phyloP scores from a whole-genome alignment of 176 grass and related monocot genomes.

The Oropetium thomaeum region DNA sequence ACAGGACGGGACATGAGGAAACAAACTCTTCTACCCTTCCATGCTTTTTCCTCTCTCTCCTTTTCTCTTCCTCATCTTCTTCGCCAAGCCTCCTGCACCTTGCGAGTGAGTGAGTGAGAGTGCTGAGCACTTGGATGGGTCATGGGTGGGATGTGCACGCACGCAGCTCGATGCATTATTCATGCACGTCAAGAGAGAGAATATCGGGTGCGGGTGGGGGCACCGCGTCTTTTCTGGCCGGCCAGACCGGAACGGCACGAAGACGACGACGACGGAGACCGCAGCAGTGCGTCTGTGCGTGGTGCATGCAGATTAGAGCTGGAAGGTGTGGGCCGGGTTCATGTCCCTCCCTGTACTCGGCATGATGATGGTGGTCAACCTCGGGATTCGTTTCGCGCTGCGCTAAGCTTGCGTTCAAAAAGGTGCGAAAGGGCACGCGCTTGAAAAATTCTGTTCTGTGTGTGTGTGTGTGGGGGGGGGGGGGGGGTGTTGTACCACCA shows the following conservation, averaged over 20 bases:
- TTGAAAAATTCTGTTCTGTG: no score
- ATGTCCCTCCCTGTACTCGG: background rate
- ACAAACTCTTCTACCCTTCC: slow-evolving; percentile 41
- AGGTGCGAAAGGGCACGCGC: slow-evolving; percentile 14
- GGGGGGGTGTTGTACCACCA: no score
- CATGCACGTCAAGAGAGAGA: slow-evolving; percentile 22
- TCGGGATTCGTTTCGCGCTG: slow-evolving; percentile 19
- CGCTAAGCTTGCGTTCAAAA: slow-evolving; percentile 16
- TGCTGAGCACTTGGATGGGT: background rate
- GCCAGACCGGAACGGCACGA: background rate
- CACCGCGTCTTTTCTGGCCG: slow-evolving; percentile 38
- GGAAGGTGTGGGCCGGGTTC: background rate
- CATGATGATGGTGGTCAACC: slow-evolving; percentile 32
- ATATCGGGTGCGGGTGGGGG: slow-evolving; percentile 7
- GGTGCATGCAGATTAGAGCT: background rate
- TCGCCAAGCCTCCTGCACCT: no score
- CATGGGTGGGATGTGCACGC: background rate
- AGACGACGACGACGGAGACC: background rate
- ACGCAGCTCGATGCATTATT: slow-evolving; percentile 20
- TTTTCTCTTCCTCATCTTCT: background rate
- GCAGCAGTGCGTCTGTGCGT: background rate
- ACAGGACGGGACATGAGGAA: slow-evolving; percentile 41
- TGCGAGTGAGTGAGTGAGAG: no score
- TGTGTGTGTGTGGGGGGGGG: no score
- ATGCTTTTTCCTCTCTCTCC: background rate